Evolutionary conservation across 208 protist genomes (phyloP).

Genomic region (Acanthamoeba culbertsoni): DNA sequence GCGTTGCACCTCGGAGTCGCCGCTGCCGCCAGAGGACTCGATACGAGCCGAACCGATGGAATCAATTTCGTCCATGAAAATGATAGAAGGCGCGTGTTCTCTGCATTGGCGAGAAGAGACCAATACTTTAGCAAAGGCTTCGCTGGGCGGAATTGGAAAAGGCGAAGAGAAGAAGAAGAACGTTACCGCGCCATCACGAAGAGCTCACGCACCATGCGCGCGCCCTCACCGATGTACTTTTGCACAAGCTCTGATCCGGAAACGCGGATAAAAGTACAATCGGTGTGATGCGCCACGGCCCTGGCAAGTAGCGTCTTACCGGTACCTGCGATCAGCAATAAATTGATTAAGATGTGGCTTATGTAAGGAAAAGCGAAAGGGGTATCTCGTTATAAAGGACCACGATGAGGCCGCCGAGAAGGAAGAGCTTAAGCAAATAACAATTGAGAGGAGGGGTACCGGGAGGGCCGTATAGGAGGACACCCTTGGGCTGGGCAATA

Average conservation of each 20-base stretch:
- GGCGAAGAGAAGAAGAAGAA: too few relatives aligned
- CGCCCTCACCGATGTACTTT: slow-evolving; percentile 99
- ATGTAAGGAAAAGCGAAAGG: too few relatives aligned
- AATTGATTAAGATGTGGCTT: too few relatives aligned
- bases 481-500: slow-evolving; percentile 98
- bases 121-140: neutral
- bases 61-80: slow-evolving; percentile 99
- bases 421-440: neutral
- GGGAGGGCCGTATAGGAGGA: slow-evolving; percentile 97
- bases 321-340: slow-evolving; percentile 72
- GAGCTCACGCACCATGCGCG: slow-evolving; percentile 99
- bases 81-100: slow-evolving; percentile 74
- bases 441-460: slow-evolving; percentile 84
- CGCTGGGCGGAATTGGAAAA: neutral
- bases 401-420: too few relatives aligned
- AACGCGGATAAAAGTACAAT: slow-evolving; percentile 98
- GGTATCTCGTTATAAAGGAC: too few relatives aligned
- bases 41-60: slow-evolving; percentile 95
- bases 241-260: slow-evolving; percentile 99
- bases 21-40: slow-evolving; percentile 85
- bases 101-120: neutral
- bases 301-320: slow-evolving; percentile 98
- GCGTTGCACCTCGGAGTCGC: slow-evolving; percentile 88
- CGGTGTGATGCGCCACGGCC: slow-evolving; percentile 98
- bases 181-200: slow-evolving; percentile 97